These are phyloP conservation scores for Globisporangium sylvaticum DNA, from an alignment of 352 stramenopile species.

Conservation along the genomic window DNA sequence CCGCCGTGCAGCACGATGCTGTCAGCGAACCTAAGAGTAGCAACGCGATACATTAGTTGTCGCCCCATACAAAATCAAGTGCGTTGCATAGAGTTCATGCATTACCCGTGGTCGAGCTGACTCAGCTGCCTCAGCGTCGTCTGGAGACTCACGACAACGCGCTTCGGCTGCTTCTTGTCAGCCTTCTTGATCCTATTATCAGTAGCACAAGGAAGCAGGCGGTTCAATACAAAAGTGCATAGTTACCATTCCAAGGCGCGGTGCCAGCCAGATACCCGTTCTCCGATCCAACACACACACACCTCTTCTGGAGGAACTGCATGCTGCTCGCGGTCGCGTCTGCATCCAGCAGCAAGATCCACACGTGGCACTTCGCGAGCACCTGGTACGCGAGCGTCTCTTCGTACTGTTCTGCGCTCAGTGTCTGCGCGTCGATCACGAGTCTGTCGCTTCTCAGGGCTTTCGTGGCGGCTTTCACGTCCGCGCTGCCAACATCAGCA, in stretches of 20 bases:
- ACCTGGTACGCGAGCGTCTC: slow-evolving; percentile 31
- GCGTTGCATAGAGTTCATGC: neutral
- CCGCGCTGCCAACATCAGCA: too few relatives aligned
- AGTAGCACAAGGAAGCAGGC: neutral
- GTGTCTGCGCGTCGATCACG: slow-evolving; percentile 26
- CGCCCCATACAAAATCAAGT: neutral
- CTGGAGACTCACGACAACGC: slow-evolving; percentile 63
- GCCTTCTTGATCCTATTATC: slow-evolving; percentile 18
- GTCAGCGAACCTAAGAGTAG: slow-evolving; percentile 45
- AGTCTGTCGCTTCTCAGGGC: slow-evolving; percentile 49
- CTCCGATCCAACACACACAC: neutral
- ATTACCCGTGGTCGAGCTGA: slow-evolving; percentile 52
- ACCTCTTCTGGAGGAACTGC: slow-evolving; percentile 49
- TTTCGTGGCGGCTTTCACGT: neutral
- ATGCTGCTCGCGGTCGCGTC: slow-evolving; percentile 31
- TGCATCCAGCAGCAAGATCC: slow-evolving; percentile 56
- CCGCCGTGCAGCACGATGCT: slow-evolving; percentile 66
- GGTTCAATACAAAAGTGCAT: neutral
- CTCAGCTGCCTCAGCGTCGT: slow-evolving; percentile 50
- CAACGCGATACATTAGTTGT: neutral
- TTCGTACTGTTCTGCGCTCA: slow-evolving; percentile 30
- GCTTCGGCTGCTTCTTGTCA: slow-evolving; percentile 29
- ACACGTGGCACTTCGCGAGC: slow-evolving; percentile 54
- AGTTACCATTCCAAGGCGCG: neutral
- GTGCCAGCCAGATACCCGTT: neutral